phyloP scores from a whole-genome alignment of 352 stramenopile species.

The Lagenidium sp. region DNA sequence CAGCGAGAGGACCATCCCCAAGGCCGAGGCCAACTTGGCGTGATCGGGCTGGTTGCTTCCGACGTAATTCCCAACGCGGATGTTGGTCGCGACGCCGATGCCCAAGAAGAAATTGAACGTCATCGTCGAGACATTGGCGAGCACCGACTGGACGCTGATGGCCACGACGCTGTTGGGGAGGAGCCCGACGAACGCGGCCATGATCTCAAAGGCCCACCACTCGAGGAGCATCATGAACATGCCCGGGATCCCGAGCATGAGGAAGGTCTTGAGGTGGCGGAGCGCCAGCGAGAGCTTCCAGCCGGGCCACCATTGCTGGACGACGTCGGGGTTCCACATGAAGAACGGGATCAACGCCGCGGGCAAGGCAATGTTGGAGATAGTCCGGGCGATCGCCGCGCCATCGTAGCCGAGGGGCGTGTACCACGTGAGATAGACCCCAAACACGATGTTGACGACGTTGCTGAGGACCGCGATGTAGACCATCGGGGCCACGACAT shows the following conservation, averaged over 20 bases:
- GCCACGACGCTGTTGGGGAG: constrained; percentile 52
- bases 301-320: constrained; percentile 48
- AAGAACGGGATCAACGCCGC: constrained; percentile 58
- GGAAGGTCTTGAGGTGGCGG: constrained; percentile 43
- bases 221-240: constrained; percentile 76
- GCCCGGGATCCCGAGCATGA: constrained; percentile 53
- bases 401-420: constrained; percentile 71
- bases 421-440: constrained; percentile 75
- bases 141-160: constrained; percentile 67
- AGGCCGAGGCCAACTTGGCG: constrained; percentile 63
- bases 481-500: constrained; percentile 81
- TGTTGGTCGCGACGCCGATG: constrained; percentile 68
- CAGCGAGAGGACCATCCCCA: constrained; percentile 57
- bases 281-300: constrained; percentile 50
- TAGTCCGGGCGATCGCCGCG: constrained; percentile 58
- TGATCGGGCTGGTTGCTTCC: constrained; percentile 75
- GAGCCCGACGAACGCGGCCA: constrained; percentile 51
- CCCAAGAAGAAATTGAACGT: constrained; percentile 77
- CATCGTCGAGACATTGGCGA: constrained; percentile 52
- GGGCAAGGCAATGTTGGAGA: constrained; percentile 50
- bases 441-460: constrained; percentile 63
- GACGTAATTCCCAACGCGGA: constrained; percentile 75
- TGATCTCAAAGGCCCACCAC: constrained; percentile 77
- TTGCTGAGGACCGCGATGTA: constrained; percentile 68
- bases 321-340: constrained; percentile 29